phyloP scores from a whole-genome alignment of 306 rosid genomes.

The Prunus salicina region DNA sequence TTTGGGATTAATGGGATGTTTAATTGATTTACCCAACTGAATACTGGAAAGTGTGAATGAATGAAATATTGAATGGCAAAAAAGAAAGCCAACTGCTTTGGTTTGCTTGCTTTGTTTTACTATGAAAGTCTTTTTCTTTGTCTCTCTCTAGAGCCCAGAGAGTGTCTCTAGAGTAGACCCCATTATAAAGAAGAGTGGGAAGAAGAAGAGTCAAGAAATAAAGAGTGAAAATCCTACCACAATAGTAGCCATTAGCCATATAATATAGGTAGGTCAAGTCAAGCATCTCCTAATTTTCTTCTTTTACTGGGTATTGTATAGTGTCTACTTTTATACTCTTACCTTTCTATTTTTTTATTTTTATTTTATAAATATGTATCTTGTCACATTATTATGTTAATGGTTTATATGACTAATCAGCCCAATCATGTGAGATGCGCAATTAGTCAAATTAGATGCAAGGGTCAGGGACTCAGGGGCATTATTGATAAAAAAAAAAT shows the following conservation, averaged over 20 bases:
- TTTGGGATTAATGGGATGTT: not conserved
- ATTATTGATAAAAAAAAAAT: too few relatives aligned
- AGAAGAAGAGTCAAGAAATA: not conserved
- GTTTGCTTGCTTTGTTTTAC: conserved; percentile 14
- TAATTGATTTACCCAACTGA: not conserved
- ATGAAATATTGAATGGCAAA: conserved; percentile 1
- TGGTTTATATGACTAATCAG: not conserved
- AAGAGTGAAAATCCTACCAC: not conserved
- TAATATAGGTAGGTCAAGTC: not conserved
- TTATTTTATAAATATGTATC: not conserved
- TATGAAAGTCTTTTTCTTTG: conserved; percentile 24
- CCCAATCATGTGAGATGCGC: conserved; percentile 1
- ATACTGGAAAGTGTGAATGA: not conserved
- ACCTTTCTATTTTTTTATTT: not conserved
- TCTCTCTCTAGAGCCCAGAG: conserved; percentile 26
- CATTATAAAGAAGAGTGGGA: conserved; percentile 6
- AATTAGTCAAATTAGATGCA: not conserved
- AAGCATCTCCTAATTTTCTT: not conserved
- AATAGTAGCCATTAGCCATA: not conserved
- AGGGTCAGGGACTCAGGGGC: not conserved
- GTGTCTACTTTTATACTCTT: not conserved
- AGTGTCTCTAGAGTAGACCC: not conserved
- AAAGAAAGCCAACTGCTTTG: conserved; percentile 20
- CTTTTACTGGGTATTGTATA: not conserved
- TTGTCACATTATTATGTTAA: not conserved